Base-by-base conservation (phyloP, 345 rosid genomes). In the Sonneratia caseolaris region DNA sequence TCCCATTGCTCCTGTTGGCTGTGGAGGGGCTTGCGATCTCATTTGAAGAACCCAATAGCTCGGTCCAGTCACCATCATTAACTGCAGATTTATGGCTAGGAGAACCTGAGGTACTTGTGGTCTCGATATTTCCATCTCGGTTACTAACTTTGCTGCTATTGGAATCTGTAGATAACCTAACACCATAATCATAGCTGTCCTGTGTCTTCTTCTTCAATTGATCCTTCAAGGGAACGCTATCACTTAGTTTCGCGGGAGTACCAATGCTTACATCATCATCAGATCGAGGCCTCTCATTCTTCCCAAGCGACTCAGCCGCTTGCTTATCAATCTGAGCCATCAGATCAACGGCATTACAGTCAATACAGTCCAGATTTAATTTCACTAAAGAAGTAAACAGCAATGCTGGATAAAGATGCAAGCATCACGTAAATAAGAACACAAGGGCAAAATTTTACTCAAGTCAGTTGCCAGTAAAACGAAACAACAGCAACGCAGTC, bases 51-150 rank as follows among this genome's bases (percentile, higher is more conserved):
- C 89, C 75, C 78, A 91, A 83, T 48, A 94, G 80, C 71, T 90
- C 86, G 38, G 98, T 91, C 97, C 98, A 94, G 74, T 91, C 98
- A 79, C 80, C 84, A 67, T 94, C 98, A 73, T 86, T 87, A 38
- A 86, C 86, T 18, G 84, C 68, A 14, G 91, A 71, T 72, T 76
- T 86, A 1, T 82, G 81, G 66, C 80, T 83, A 0, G 81, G 57
- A 47, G 76, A 43, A 73, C 68, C 45, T 0, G 78, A 48, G 68
- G 66, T 56, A 71, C 72, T 74, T 5, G 61, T 57, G 77, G 71
- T 66, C 76, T 79, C 89, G 51, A 75, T 79, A 43, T 75, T 80
- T 69, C 73, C 76, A 75, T 68, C 80, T 47, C 45, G 68, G 73
- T 64, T 64, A 70, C 43, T 75, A 62, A 77, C 2, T 24, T 47